Base-by-base conservation (phyloP, 768 basidiomycete species). In the Agaricus subrufescens region DNA sequence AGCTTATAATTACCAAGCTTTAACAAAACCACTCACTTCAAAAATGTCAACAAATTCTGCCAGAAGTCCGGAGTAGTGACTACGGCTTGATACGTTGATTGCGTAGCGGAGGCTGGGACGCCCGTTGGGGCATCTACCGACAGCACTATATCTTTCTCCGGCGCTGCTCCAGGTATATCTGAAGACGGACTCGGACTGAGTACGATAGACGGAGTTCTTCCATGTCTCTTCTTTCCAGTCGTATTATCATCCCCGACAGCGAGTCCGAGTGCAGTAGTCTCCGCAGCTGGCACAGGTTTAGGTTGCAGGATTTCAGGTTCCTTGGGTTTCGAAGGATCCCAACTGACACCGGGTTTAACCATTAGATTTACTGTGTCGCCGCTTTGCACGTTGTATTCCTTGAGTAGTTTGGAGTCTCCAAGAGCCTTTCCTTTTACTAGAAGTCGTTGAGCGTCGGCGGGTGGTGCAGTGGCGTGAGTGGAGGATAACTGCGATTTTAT, bases 341-440 rank as follows among this genome's bases (percentile, higher is more conserved):
- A 83, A 37, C 82, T 74, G 57, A 81, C 77, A 26, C 87, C 84
- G 2, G 92, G 80, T 66, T 95, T 96, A 68, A 94, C 72, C 76
- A 94, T 87, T 45, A 99, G 75, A 69, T 88, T 96, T 63, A 98
- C 75, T 10, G 84, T 87, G 61, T 91, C 86, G 10, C 87, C 89
- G 66, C 87, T 82, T 63, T 85, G 82, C 65, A 95, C 78, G 65
- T 74, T 82, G 75, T 98, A 99, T 68, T 98, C 97, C 66, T 89
- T 88, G 40, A 98, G 73, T 9, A 99, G 82, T 67, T 95, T 96
- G 26, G 73, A 74, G 74, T 98, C 96, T 14, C 84, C 85, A 60
- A 98, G 81, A 0, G 89, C 94, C 69, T 99, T 99, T 55, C 97
- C 97, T 72, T 95, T 98, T 52, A 97, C 77, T 10, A 99, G 76